These are phyloP conservation scores for Penicillium pulvis DNA, from an alignment of 495 filamentous ascomycete species.

Conservation along the genomic window DNA sequence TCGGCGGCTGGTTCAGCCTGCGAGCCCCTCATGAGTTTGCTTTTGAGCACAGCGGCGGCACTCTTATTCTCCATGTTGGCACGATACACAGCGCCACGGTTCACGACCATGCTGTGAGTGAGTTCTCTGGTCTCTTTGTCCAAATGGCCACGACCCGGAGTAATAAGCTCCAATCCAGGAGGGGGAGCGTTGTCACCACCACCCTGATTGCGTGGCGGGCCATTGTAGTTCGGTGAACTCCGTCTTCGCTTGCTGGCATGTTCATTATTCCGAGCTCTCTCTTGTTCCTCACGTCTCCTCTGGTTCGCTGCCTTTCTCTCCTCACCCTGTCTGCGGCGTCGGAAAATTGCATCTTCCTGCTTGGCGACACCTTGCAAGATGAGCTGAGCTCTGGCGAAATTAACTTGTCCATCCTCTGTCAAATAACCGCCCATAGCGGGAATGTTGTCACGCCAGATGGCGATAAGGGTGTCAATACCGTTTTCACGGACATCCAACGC, in stretches of 20 bases:
- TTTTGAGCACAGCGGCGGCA: conserved; percentile 87
- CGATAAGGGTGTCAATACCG: conserved; percentile 92
- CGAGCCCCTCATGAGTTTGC: conserved; percentile 62
- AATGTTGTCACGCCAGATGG: conserved; percentile 94
- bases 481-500: conserved; percentile 96
- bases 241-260: conserved; percentile 46
- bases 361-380: conserved; percentile 89
- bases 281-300: conserved; percentile 75
- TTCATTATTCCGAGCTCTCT: conserved; percentile 53
- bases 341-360: conserved; percentile 95
- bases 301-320: conserved; percentile 76
- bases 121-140: conserved; percentile 62
- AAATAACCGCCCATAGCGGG: conserved; percentile 91
- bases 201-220: conserved; percentile 30
- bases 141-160: conserved; percentile 57
- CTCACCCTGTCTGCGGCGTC: conserved; percentile 76
- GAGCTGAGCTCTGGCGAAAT: conserved; percentile 81
- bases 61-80: conserved; percentile 91
- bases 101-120: conserved; percentile 88
- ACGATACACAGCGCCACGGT: conserved; percentile 70
- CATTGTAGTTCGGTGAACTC: conserved; percentile 49
- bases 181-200: conserved; percentile 42
- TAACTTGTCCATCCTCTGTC: conserved; percentile 90
- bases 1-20: conserved; percentile 25
- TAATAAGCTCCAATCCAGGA: conserved; percentile 58